Evolutionary conservation across 2,329 filamentous ascomycete genomes (phyloP).

Genomic region (Phialocephala sp.): DNA sequence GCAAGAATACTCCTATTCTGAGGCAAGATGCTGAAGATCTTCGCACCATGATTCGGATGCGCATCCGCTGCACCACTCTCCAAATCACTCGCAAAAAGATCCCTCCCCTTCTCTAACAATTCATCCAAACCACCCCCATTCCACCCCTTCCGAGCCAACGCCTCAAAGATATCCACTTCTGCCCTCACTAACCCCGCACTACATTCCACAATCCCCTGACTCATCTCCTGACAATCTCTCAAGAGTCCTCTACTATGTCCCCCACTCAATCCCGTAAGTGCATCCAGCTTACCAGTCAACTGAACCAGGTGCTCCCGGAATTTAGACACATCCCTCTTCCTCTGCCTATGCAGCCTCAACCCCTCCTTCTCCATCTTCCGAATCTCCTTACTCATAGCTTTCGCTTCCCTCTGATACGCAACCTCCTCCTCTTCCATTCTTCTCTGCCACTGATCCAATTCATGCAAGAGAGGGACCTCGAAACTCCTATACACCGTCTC

Average conservation of each 20-base stretch:
- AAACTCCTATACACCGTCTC: constrained; percentile 73
- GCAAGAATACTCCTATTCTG: constrained; percentile 65
- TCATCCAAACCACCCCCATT: constrained; percentile 70
- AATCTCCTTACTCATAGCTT: constrained; percentile 63
- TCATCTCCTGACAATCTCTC: constrained; percentile 69
- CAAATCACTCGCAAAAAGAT: constrained; percentile 59
- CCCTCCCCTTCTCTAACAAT: constrained; percentile 66
- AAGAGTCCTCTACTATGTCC: constrained; percentile 65
- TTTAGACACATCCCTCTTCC: constrained; percentile 63
- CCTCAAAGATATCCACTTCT: constrained; percentile 73
- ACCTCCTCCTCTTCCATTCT: constrained; percentile 70
- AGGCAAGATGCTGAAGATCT: constrained; percentile 69
- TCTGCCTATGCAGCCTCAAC: constrained; percentile 62
- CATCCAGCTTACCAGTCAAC: constrained; percentile 66
- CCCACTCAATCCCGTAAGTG: constrained; percentile 64
- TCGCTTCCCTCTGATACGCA: constrained; percentile 61
- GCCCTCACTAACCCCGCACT: constrained; percentile 69
- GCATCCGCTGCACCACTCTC: constrained; percentile 39
- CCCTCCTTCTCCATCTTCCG: constrained; percentile 69
- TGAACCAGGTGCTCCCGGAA: constrained; percentile 69
- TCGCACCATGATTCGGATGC: constrained; percentile 48
- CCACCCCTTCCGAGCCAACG: constrained; percentile 71
- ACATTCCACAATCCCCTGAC: constrained; percentile 65
- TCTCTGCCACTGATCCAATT: constrained; percentile 68
- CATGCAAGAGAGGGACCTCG: constrained; percentile 72